Base-by-base conservation (phyloP, 2,329 filamentous ascomycete species). In the Apiospora arundinis region DNA sequence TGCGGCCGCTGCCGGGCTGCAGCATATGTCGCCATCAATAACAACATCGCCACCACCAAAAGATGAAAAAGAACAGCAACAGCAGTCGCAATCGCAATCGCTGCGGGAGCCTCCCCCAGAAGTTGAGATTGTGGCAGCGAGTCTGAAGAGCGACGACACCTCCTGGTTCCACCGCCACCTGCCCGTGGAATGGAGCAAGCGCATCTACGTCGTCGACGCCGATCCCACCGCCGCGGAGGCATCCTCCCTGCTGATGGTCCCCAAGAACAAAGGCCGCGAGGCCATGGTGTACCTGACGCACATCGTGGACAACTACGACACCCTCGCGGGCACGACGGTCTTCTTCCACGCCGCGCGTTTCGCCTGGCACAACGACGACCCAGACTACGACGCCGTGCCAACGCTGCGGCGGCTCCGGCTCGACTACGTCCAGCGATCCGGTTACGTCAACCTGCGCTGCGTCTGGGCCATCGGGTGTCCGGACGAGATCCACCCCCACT, bases 281-380 rank as follows among this genome's bases (percentile, higher is more conserved):
- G 87, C 88, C 32, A 90, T 91, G 85, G 83, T 85, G 16, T 91
- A 91, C 77, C 82, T 91, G 67, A 88, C 87, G 60, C 91, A 89
- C 79, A 87, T 91, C 73, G 87, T 91, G 76, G 87, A 91, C 75
- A 83, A 90, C 78, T 91, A 91, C 79, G 83, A 89, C 68, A 74
- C 83, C n/a, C 83, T 91, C 1, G 85, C 88, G 2, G 89, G 90
- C 73, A 84, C 90, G 25, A 82, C 86, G 60, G 84, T 90, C 68
- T 91, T 91, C 80, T 86, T 89, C 81, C 90, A 91, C 78, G 84
- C 87, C 42, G 86, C 89, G 84, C 68, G 48, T 16, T 44, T 66
- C 42, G 85, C 87, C 45, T 91, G 89, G 89, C 90, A 91, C 78
- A 90, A 91, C 65, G 65, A 67, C 65, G 65, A 67, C 65, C 65